Evolutionary conservation across 192 early-diverging fungal genomes (phyloP).

Genomic region (Coemansia interrupta): DNA sequence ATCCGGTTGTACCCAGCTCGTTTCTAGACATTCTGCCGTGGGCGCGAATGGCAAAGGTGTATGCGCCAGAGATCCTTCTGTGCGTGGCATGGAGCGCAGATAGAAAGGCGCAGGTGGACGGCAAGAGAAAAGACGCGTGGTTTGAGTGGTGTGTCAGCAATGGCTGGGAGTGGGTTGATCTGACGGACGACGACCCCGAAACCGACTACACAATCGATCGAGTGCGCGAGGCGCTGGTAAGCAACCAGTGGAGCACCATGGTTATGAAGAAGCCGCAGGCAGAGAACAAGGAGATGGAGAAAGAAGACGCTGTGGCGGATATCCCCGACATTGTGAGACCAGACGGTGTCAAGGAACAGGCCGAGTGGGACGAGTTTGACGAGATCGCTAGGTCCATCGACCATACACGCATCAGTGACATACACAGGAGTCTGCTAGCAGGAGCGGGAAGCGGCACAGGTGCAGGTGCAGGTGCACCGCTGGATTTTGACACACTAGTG

Average conservation of each 20-base stretch:
- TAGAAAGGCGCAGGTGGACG: background rate
- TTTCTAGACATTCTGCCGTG: conserved; percentile 45
- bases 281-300: background rate
- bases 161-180: conserved; percentile 52
- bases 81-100: conserved; percentile 20
- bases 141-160: conserved; percentile 36
- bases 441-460: background rate
- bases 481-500: too few species aligned
- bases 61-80: conserved; percentile 27
- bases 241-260: conserved; percentile 48
- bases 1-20: conserved; percentile 18
- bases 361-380: conserved; percentile 45
- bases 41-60: conserved; percentile 23
- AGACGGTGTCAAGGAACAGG: conserved; percentile 2
- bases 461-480: too few species aligned
- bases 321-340: background rate
- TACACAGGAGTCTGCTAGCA: conserved; percentile 20
- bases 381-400: conserved; percentile 11
- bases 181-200: conserved; percentile 41
- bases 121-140: conserved; percentile 18
- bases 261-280: conserved; percentile 7
- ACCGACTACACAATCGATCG: conserved; percentile 32
- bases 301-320: background rate
- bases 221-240: conserved; percentile 33
- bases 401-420: conserved; percentile 13